Evolutionary conservation across 768 basidiomycete species (phyloP).

Genomic region (Clavulina sp.): DNA sequence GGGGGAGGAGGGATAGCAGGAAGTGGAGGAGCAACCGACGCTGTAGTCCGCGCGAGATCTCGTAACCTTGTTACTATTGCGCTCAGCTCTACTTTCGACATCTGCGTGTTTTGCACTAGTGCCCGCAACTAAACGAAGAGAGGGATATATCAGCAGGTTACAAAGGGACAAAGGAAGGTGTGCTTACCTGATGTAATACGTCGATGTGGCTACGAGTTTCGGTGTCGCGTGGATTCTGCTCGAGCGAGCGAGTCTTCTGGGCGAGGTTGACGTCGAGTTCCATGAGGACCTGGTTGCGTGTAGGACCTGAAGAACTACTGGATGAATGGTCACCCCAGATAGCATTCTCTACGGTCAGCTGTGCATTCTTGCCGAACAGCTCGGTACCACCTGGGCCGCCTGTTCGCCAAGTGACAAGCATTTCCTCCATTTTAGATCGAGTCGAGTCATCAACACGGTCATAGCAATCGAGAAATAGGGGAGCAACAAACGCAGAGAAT

Average conservation of each 20-base stretch:
- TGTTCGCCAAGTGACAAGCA: slow-evolving; percentile 87
- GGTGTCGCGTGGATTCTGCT: slow-evolving; percentile 56
- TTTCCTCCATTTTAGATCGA: slow-evolving; percentile 92
- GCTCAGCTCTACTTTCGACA: slow-evolving; percentile 60
- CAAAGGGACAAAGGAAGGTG: neutral
- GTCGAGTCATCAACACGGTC: slow-evolving; percentile 67
- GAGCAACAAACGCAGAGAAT: slow-evolving; percentile 66
- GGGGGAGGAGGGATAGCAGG: slow-evolving; percentile 17
- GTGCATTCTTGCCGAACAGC: slow-evolving; percentile 67
- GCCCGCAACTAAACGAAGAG: slow-evolving; percentile 35
- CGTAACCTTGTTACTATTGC: slow-evolving; percentile 62
- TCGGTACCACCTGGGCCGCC: slow-evolving; percentile 66
- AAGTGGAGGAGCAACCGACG: slow-evolving; percentile 21
- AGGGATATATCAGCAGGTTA: neutral
- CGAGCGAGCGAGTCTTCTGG: slow-evolving; percentile 59
- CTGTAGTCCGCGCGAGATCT: slow-evolving; percentile 10
- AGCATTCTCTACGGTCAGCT: slow-evolving; percentile 68
- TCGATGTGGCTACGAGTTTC: slow-evolving; percentile 51
- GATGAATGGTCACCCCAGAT: slow-evolving; percentile 38
- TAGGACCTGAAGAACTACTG: slow-evolving; percentile 20
- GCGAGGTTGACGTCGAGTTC: slow-evolving; percentile 69
- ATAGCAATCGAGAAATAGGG: slow-evolving; percentile 78
- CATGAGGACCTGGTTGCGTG: slow-evolving; percentile 62
- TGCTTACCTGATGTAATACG: slow-evolving; percentile 57
- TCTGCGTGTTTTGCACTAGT: slow-evolving; percentile 54